Conservation (phyloP, 352 stramenopile species). For the Globisporangium rhizosaccharum region DNA sequence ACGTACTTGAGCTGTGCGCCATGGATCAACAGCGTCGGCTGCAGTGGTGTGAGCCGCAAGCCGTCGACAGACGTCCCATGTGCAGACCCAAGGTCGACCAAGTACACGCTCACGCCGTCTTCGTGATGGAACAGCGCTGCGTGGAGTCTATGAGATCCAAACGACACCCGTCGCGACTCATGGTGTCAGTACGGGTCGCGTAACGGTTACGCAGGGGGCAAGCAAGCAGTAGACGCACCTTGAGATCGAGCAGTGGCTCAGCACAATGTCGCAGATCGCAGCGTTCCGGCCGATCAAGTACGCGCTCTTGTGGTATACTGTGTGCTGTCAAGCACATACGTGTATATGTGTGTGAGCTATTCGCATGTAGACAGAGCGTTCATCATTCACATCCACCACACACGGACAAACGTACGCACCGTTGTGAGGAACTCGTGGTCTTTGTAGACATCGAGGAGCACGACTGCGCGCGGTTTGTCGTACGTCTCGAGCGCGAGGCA, state of each 20-base stretch:
- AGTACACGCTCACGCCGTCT: slow-evolving; percentile 57
- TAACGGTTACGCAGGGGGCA: not conserved
- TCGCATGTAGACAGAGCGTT: not conserved
- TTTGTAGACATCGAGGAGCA: slow-evolving; percentile 79
- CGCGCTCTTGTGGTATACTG: slow-evolving; percentile 68
- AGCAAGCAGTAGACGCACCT: slow-evolving; percentile 12
- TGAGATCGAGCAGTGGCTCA: slow-evolving; percentile 83
- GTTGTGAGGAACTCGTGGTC: slow-evolving; percentile 73
- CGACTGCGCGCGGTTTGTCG: slow-evolving; percentile 48
- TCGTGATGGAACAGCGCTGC: slow-evolving; percentile 70
- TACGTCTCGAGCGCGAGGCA: slow-evolving; percentile 20
- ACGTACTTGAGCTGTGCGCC: slow-evolving; percentile 47
- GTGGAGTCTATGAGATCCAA: slow-evolving; percentile 35
- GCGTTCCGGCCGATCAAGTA: slow-evolving; percentile 78
- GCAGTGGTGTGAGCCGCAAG: slow-evolving; percentile 43
- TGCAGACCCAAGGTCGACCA: slow-evolving; percentile 73
- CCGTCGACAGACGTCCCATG: slow-evolving; percentile 78
- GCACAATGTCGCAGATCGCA: slow-evolving; percentile 69
- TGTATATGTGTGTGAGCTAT: not conserved
- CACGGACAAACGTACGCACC: slow-evolving; percentile 23
- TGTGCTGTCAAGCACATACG: slow-evolving; percentile 34
- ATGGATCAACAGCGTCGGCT: slow-evolving; percentile 65
- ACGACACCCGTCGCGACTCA: not conserved
- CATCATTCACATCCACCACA: not conserved
- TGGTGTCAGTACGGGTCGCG: not conserved